These are phyloP conservation scores for Helianthus tuberosus DNA, from an alignment of 129 eudicot species.

Conservation along the genomic window DNA sequence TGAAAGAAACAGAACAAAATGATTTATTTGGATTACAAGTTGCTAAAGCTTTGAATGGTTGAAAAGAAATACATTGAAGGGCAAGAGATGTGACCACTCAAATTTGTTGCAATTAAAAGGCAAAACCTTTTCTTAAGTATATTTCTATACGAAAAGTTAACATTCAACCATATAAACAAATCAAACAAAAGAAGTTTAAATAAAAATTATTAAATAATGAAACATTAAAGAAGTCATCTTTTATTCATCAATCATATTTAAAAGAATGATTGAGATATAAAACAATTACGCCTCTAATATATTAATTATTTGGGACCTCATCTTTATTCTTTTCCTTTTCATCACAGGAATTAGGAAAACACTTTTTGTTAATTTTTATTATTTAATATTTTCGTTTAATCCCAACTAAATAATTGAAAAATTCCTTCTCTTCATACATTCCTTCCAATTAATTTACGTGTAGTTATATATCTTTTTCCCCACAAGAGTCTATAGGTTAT, in stretches of 20 bases:
- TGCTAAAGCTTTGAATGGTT: slow-evolving; percentile 24
- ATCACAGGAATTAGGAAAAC: too few species aligned
- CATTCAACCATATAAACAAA: not conserved
- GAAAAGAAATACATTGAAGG: slow-evolving; percentile 29
- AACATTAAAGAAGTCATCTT: not conserved
- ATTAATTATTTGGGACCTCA: not conserved
- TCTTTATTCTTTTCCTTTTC: too few species aligned
- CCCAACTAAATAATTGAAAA: too few species aligned
- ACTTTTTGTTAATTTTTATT: too few species aligned
- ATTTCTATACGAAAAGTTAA: not conserved
- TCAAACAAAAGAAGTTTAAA: not conserved
- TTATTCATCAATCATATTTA: not conserved
- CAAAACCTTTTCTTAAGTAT: not conserved
- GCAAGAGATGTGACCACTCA: slow-evolving; percentile 26
- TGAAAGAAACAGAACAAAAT: not conserved
- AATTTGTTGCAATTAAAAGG: slow-evolving; percentile 12
- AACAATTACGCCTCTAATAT: not conserved
- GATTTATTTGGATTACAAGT: slow-evolving; percentile 11
- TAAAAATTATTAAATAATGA: not conserved
- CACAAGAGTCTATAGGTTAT: too few species aligned
- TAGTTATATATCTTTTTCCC: too few species aligned
- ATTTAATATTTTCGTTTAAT: too few species aligned
- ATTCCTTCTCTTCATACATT: too few species aligned
- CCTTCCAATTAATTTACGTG: too few species aligned
- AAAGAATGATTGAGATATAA: not conserved